Conservation (phyloP, 2,329 filamentous ascomycete genomes). For the Fonsecaea erecta region DNA sequence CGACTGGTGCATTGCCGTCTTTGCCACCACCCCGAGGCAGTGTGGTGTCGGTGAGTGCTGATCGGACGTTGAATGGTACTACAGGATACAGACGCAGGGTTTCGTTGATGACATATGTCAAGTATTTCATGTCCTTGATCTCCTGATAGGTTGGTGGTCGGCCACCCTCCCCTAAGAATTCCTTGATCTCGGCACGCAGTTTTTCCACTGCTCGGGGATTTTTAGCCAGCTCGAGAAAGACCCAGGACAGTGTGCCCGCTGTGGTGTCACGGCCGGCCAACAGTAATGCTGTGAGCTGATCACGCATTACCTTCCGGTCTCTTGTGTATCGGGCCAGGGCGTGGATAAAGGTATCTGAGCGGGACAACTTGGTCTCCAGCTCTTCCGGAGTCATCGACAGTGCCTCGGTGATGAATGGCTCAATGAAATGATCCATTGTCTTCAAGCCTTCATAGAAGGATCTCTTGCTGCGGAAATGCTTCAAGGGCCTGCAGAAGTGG, state of each 20-base stretch:
- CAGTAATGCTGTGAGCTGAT: conserved; percentile 81
- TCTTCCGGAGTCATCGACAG: conserved; percentile 72
- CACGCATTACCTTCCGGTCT: conserved; percentile 67
- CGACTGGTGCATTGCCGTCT: conserved; percentile 52
- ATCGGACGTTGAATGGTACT: conserved; percentile 78
- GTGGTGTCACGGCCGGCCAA: conserved; percentile 86
- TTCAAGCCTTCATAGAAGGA: conserved; percentile 68
- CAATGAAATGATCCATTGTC: conserved; percentile 75
- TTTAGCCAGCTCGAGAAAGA: conserved; percentile 77
- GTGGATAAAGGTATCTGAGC: conserved; percentile 83
- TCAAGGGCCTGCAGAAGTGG: conserved; percentile 58
- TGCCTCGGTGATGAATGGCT: conserved; percentile 75
- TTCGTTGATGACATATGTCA: conserved; percentile 73
- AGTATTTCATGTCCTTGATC: conserved; percentile 85
- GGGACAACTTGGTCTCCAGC: conserved; percentile 70
- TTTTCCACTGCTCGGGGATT: conserved; percentile 69
- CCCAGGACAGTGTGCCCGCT: conserved; percentile 78
- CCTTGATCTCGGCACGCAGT: conserved; percentile 73
- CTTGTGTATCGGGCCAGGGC: conserved; percentile 81
- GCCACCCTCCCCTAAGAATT: conserved; percentile 65
- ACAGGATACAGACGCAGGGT: conserved; percentile 76
- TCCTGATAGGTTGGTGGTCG: conserved; percentile 69
- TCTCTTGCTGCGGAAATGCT: conserved; percentile 65
- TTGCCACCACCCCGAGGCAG: conserved; percentile 68
- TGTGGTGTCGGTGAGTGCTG: conserved; percentile 73